These are phyloP conservation scores for Cladophialophora exuberans DNA, from an alignment of 2,329 filamentous ascomycete genomes.

Conservation along the genomic window DNA sequence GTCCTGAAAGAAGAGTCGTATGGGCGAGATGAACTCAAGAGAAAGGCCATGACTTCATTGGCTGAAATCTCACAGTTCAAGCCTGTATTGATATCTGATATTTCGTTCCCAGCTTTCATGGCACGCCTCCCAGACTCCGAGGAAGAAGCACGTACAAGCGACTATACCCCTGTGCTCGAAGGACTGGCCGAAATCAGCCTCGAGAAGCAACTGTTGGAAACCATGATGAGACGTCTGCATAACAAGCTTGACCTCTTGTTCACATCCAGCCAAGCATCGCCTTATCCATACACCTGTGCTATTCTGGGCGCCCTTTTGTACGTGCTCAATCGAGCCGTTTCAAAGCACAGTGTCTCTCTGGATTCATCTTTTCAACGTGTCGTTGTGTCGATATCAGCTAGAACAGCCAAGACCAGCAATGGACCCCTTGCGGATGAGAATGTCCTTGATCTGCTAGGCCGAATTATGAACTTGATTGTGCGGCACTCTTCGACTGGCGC, in stretches of 20 bases:
- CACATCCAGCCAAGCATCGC: conserved; percentile 50
- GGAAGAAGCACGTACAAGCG: conserved; percentile 43
- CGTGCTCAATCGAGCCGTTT: conserved; percentile 50
- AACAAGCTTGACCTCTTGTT: conserved; percentile 64
- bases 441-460: conserved; percentile 63
- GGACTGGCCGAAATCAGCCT: conserved; percentile 66
- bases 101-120: conserved; percentile 68
- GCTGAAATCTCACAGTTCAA: conserved; percentile 65
- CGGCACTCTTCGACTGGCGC: conserved; percentile 57
- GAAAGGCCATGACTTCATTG: conserved; percentile 61
- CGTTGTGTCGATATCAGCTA: conserved; percentile 48
- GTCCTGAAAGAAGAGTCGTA: conserved; percentile 62
- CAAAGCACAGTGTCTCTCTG: conserved; percentile 31
- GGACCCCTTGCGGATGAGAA: conserved; percentile 54
- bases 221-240: conserved; percentile 63
- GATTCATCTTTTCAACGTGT: conserved; percentile 56
- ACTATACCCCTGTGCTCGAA: conserved; percentile 62
- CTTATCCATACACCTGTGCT: conserved; percentile 59
- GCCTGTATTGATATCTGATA: conserved; percentile 64
- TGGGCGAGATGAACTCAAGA: conserved; percentile 60
- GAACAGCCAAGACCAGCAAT: conserved; percentile 38
- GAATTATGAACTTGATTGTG: conserved; percentile 63
- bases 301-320: conserved; percentile 65
- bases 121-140: conserved; percentile 64
- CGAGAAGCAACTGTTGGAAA: conserved; percentile 66